phyloP scores from a whole-genome alignment of 192 early-diverging fungal genomes.

The Coemansia furcata region DNA sequence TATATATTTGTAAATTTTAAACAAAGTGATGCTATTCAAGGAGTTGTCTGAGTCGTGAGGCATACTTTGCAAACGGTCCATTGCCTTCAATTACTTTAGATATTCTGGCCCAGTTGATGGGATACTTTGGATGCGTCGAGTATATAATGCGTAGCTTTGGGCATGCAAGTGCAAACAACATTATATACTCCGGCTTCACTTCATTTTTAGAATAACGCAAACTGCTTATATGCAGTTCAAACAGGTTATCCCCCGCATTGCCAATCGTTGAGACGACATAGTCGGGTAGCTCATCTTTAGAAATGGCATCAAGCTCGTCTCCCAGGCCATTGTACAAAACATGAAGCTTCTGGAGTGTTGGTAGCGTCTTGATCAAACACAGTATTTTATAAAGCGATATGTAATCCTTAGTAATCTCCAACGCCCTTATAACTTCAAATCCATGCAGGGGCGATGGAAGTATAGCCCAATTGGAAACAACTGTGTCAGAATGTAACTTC shows the following conservation, averaged over 20 bases:
- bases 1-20: not conserved
- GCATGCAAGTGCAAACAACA: not conserved
- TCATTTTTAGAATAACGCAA: too few species aligned
- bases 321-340: not conserved
- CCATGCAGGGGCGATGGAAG: not conserved
- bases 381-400: not conserved
- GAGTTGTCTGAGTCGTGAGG: not conserved
- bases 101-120: not conserved
- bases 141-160: not conserved
- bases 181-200: not conserved
- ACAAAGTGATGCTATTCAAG: not conserved
- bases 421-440: not conserved
- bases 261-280: not conserved
- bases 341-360: not conserved
- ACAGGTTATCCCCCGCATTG: not conserved
- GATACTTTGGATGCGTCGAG: not conserved
- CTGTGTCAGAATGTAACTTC: not conserved
- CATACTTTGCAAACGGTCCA: not conserved
- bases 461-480: not conserved
- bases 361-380: not conserved
- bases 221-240: not conserved
- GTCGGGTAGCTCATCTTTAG: not conserved
- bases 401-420: not conserved
- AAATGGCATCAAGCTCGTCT: not conserved
- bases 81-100: not conserved